phyloP scores from a whole-genome alignment of 352 stramenopile species.

The Globisporangium splendens region DNA sequence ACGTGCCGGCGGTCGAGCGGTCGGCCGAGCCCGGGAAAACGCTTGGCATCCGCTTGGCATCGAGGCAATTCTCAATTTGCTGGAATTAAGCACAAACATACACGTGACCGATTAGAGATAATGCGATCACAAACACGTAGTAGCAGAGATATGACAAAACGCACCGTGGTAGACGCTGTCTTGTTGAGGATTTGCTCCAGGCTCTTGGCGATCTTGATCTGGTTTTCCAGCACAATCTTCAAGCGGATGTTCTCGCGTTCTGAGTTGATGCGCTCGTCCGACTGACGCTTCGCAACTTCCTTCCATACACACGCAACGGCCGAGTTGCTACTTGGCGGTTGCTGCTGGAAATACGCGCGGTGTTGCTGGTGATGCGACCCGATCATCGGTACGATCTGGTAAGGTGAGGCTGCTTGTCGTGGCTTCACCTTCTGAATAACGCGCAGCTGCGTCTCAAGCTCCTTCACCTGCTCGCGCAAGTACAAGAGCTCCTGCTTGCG shows the following conservation, averaged over 20 bases:
- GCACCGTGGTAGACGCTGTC: background rate
- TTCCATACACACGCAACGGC: slow-evolving; percentile 1
- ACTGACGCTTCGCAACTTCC: slow-evolving; percentile 4
- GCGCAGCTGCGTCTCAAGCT: slow-evolving; percentile 5
- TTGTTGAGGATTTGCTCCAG: background rate
- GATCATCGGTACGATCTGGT: background rate
- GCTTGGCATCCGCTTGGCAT: background rate
- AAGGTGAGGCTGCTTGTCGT: too few species aligned
- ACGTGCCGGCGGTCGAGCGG: slow-evolving; percentile 1
- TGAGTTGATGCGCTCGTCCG: background rate
- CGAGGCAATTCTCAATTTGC: slow-evolving; percentile 5
- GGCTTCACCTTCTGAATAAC: slow-evolving; percentile 2
- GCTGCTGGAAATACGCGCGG: too few species aligned
- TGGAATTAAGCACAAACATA: background rate
- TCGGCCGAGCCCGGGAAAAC: background rate
- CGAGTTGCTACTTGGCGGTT: background rate
- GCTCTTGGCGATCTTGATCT: slow-evolving; percentile 8
- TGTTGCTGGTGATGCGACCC: background rate
- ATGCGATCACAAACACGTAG: too few species aligned
- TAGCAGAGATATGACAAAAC: too few species aligned
- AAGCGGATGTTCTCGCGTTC: slow-evolving; percentile 12
- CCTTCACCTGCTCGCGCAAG: slow-evolving; percentile 8
- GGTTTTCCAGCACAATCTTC: slow-evolving; percentile 8
- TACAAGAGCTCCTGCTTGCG: slow-evolving; percentile 11
- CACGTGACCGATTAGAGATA: too few species aligned